Conservation (phyloP, 768 basidiomycete genomes). For the Leccinum broughii region DNA sequence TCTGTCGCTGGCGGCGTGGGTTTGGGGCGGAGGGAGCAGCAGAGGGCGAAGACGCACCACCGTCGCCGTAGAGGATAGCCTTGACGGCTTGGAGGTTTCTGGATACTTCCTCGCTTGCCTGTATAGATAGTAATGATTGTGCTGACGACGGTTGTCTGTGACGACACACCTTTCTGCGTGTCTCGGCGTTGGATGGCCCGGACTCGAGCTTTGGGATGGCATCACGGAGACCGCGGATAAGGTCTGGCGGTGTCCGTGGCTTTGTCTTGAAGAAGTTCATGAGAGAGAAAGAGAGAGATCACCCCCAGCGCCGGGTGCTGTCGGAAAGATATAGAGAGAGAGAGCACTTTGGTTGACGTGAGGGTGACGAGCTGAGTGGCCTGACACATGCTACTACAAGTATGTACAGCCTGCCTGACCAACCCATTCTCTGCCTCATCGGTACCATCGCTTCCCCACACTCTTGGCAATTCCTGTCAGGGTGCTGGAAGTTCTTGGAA, state of each 20-base stretch:
- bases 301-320: neutral
- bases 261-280: conserved; percentile 99
- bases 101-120: conserved; percentile 89
- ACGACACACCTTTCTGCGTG: conserved; percentile 72
- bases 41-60: conserved; percentile 52
- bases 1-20: conserved; percentile 43
- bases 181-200: conserved; percentile 72
- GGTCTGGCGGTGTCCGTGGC: conserved; percentile 82
- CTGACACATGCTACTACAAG: no score
- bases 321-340: neutral
- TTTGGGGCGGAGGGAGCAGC: conserved; percentile 3
- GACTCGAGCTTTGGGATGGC: conserved; percentile 75
- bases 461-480: no score
- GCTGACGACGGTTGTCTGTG: neutral
- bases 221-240: conserved; percentile 80
- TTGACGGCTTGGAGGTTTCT: conserved; percentile 93
- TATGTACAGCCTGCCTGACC: no score
- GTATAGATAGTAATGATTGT: conserved; percentile 6
- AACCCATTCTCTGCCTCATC: conserved; percentile 7
- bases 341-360: no score
- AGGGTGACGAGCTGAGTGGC: no score
- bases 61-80: conserved; percentile 82
- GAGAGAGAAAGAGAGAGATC: neutral
- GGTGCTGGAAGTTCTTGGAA: no score
- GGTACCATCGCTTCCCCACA: neutral